phyloP scores from a whole-genome alignment of 108 stramenopile species.

The Poteriospumella lacustris region DNA sequence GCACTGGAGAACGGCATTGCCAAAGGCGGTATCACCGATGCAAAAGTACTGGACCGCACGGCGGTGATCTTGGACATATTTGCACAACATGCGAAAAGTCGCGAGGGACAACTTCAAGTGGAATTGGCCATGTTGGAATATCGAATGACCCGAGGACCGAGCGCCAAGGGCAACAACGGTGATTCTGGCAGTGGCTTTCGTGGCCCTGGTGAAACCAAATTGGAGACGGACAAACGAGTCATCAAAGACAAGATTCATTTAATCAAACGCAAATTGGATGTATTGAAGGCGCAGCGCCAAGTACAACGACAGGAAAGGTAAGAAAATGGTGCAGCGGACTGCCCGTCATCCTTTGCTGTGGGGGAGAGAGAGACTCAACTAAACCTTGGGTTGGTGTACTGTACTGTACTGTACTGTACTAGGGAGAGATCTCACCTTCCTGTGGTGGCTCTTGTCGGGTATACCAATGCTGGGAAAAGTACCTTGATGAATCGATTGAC shows the following conservation, averaged over 20 bases:
- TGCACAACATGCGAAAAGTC: constrained; percentile 83
- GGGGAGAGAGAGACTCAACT: too few relatives aligned
- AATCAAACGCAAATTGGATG: constrained; percentile 79
- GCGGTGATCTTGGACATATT: constrained; percentile 92
- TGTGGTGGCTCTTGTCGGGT: constrained; percentile 77
- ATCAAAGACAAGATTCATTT: constrained; percentile 76
- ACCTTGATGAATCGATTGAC: constrained; percentile 80
- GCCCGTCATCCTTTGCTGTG: too few relatives aligned
- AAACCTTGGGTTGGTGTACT: too few relatives aligned
- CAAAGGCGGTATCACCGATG: background rate
- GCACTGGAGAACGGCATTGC: constrained; percentile 62
- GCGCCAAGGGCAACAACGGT: background rate
- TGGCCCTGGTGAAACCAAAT: constrained; percentile 84
- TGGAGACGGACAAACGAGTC: constrained; percentile 87
- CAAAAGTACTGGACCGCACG: constrained; percentile 91
- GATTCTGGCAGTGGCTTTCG: constrained; percentile 56
- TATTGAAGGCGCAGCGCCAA: constrained; percentile 74
- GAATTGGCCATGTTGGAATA: background rate
- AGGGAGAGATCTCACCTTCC: background rate
- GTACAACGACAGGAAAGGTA: constrained; percentile 62
- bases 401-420: too few relatives aligned
- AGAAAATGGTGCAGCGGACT: too few relatives aligned
- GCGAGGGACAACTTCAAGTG: constrained; percentile 82
- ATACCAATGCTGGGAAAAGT: constrained; percentile 91
- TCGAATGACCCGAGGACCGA: background rate